Evolutionary conservation across 257 asterid genomes (phyloP).

Genomic region (Thymus mandschuricus): DNA sequence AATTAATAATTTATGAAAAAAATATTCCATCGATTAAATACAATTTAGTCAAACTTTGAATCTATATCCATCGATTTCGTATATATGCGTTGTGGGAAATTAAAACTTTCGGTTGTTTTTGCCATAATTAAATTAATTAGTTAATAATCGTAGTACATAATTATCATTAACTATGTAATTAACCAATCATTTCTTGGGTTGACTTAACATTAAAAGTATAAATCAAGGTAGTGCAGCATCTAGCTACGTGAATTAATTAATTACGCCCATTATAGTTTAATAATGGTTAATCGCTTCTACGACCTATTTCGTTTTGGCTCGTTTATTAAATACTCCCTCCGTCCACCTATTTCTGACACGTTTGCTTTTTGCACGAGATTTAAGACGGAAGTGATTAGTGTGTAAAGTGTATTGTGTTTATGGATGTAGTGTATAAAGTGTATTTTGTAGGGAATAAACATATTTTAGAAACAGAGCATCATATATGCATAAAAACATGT

Average conservation of each 20-base stretch:
- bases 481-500: too few species aligned
- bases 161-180: not conserved
- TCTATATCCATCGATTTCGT: conserved; percentile 38
- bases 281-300: too few species aligned
- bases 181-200: conserved; percentile 37
- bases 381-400: too few species aligned
- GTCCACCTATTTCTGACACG: too few species aligned
- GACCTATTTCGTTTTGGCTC: too few species aligned
- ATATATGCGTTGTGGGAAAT: conserved; percentile 21
- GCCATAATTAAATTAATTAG: not conserved
- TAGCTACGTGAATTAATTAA: conserved; percentile 12
- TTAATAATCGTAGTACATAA: conserved; percentile 5
- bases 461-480: too few species aligned
- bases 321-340: too few species aligned
- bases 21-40: conserved; percentile 32
- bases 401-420: too few species aligned
- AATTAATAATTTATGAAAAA: conserved; percentile 1
- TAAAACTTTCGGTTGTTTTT: conserved; percentile 23
- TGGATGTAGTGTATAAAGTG: too few species aligned
- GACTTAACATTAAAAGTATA: conserved; percentile 30
- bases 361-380: too few species aligned
- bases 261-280: too few species aligned
- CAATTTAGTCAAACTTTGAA: conserved; percentile 58
- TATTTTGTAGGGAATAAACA: too few species aligned
- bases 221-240: conserved; percentile 36